Conservation (phyloP, 331 rosid genomes). For the Erythrophleum ivorense region DNA sequence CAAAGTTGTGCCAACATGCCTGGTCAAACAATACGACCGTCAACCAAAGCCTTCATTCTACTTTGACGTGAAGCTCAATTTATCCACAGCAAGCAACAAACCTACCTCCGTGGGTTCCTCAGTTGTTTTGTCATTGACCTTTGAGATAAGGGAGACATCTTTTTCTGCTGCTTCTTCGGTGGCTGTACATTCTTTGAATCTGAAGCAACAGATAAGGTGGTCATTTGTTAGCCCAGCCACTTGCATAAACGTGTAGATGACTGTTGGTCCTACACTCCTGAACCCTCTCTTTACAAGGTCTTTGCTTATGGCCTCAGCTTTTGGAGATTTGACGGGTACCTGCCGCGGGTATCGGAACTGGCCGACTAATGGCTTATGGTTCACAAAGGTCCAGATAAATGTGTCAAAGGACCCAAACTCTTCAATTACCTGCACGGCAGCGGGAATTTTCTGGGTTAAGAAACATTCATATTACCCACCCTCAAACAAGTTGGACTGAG, state of each 20-base stretch:
- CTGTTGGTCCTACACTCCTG: constrained; percentile 80
- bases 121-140: constrained; percentile 43
- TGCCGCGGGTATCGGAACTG: constrained; percentile 73
- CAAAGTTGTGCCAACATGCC: constrained; percentile 15
- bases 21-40: constrained; percentile 34
- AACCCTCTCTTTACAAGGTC: constrained; percentile 76
- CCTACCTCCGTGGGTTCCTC: constrained; percentile 48
- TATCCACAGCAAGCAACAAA: constrained; percentile 49
- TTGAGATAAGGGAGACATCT: constrained; percentile 48
- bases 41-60: constrained; percentile 35
- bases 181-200: constrained; percentile 67
- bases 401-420: constrained; percentile 72
- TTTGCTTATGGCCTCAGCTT: constrained; percentile 77
- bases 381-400: constrained; percentile 75
- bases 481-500: constrained; percentile 39
- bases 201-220: constrained; percentile 77
- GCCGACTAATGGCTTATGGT: constrained; percentile 61
- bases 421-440: constrained; percentile 61
- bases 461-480: constrained; percentile 13
- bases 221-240: constrained; percentile 82
- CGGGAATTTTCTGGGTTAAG: constrained; percentile 18
- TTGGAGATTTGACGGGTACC: constrained; percentile 76
- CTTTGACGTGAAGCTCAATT: constrained; percentile 50
- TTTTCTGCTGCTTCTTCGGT: constrained; percentile 47
- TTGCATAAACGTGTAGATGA: constrained; percentile 73